Percentiles rank a stretch among this genome's conserved stretches.
Conservation (phyloP, 352 stramenopile species). For the Peronospora farinosa region DNA sequence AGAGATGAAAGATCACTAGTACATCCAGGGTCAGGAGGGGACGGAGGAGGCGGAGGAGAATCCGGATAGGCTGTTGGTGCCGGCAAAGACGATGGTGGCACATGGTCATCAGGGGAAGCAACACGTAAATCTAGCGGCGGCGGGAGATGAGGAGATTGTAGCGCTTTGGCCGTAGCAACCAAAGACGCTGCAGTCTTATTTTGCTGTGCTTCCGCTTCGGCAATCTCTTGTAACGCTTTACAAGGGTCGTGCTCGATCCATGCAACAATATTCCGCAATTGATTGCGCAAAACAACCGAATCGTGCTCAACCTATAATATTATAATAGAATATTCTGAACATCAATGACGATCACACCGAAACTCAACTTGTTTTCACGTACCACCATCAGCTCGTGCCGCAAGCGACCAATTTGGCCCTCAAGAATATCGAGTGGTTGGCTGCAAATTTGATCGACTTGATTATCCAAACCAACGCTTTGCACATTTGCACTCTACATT, state of each 20-base stretch:
- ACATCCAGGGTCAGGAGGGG: slow-evolving; percentile 25
- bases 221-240: slow-evolving; percentile 37
- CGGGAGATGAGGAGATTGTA: slow-evolving; percentile 14
- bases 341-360: slow-evolving; percentile 1
- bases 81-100: slow-evolving; percentile 2
- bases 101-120: slow-evolving; percentile 2
- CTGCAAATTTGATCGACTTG: slow-evolving; percentile 82
- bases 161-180: slow-evolving; percentile 7
- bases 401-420: slow-evolving; percentile 52
- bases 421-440: slow-evolving; percentile 63
- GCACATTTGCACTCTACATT: slow-evolving; percentile 62
- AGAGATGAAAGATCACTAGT: slow-evolving; percentile 8
- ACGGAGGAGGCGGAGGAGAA: slow-evolving; percentile 29
- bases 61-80: slow-evolving; percentile 21
- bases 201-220: slow-evolving; percentile 29
- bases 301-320: slow-evolving; percentile 61
- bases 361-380: slow-evolving; percentile 11
- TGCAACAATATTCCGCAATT: slow-evolving; percentile 61
- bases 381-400: slow-evolving; percentile 50
- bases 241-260: slow-evolving; percentile 65
- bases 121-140: slow-evolving; percentile 19
- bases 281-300: slow-evolving; percentile 53
- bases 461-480: slow-evolving; percentile 73
- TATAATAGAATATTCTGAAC: neutral
- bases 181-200: slow-evolving; percentile 18